Percentiles rank a stretch among this genome's conserved stretches.
Evolutionary conservation across 2,329 filamentous ascomycete genomes (phyloP).

Genomic region (Nothopassalora personata): DNA sequence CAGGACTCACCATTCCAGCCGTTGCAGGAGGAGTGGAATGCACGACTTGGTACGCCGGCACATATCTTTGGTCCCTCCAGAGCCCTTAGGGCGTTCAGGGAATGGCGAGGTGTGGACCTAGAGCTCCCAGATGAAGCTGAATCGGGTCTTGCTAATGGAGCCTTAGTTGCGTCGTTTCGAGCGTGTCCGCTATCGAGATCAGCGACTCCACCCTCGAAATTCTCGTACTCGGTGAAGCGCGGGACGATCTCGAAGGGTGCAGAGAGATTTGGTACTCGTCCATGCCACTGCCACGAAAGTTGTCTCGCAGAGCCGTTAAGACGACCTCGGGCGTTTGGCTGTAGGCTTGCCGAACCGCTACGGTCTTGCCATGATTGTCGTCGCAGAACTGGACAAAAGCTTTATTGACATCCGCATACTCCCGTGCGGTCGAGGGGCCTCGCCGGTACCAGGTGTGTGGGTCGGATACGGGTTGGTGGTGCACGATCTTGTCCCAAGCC

Average conservation of each 20-base stretch:
- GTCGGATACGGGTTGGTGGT: background rate
- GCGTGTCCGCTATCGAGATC: slow-evolving; percentile 10
- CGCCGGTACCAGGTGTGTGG: background rate
- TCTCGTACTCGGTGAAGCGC: slow-evolving; percentile 15
- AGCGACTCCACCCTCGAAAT: slow-evolving; percentile 13
- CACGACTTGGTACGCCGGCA: background rate
- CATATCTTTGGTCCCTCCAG: background rate
- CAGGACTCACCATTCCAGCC: background rate
- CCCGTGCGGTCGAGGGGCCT: background rate
- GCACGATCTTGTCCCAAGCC: background rate
- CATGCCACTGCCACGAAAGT: too few species aligned
- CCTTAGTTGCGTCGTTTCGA: background rate
- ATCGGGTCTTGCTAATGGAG: background rate
- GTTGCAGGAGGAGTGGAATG: background rate
- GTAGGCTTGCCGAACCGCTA: too few species aligned
- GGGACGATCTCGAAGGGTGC: slow-evolving; percentile 6
- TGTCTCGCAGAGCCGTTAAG: too few species aligned
- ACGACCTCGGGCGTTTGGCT: too few species aligned
- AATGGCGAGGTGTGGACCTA: background rate
- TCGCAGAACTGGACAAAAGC: background rate
- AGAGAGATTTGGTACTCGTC: background rate
- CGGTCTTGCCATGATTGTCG: too few species aligned
- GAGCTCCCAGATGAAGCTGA: background rate
- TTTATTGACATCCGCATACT: background rate
- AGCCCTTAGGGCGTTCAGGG: background rate